Evolutionary conservation across 208 protist species (phyloP), one percentile per base, ranked within the genome.

Genomic region (Chromosphaera perkinsii): DNA sequence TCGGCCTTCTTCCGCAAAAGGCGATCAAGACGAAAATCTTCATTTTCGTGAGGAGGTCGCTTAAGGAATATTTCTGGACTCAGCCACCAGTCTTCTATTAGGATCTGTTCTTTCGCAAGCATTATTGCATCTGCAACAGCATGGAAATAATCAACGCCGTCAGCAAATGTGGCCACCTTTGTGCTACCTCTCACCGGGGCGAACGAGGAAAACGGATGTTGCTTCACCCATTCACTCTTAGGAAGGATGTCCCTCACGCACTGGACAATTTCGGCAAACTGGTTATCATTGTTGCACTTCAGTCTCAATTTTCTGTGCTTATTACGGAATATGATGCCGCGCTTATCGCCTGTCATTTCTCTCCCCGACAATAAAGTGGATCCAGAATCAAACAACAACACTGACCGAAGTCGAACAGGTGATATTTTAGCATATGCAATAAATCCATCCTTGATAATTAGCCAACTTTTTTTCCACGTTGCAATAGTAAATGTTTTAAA

Each of bases 31-130:
- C 65, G 56, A 12, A 14, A 65, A 4, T 42, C 35, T 17, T 49
- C 31, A 40, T 58, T 51, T 1, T 5, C 17, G 10, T 49, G 9
- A 31, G 54, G 42, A 27, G 70, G 70, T 12, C 72, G 70, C 12
- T 36, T 35, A 2, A 77, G 51, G 37, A 61, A 64, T 24, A 77
- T 27, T 55, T 72, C 52, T 24, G 72, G 72, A 1, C 17, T 49
- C 4, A 77, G 66, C 57, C 64, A 77, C 72, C 72, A 77, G 39
- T 77, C 72, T 42, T n/a, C 66, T 37, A 77, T 77, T 22, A 65
- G 62, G 4, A 77, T 72, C 17, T 58, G 27, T 27, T 62, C 35
- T n/a, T 40, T 40, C 29, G 72, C 72, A 26, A 2, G 9, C 1
- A 2, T 9, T 22, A 76, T 64, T 9, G 60, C 64, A 22, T 37